phyloP scores from a whole-genome alignment of 106 monocot species.

The Dioscorea zingiberensis region DNA sequence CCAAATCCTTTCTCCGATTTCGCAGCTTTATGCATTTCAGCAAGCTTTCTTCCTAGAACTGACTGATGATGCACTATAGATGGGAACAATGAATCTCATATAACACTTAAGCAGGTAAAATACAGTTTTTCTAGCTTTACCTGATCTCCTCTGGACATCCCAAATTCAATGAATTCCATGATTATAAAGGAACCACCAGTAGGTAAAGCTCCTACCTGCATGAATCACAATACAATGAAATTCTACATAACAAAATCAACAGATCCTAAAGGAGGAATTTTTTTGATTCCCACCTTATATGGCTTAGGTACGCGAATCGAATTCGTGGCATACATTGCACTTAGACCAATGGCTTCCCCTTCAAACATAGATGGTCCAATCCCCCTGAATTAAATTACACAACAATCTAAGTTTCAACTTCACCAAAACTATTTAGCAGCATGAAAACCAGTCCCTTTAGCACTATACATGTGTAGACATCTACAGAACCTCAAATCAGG shows the following conservation, averaged over 20 bases:
- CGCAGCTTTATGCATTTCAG: constrained; percentile 95
- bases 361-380: constrained; percentile 95
- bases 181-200: constrained; percentile 88
- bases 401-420: background rate
- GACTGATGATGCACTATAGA: constrained; percentile 40
- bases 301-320: constrained; percentile 86
- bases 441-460: background rate
- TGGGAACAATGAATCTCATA: constrained; percentile 6
- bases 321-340: constrained; percentile 77
- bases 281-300: constrained; percentile 62
- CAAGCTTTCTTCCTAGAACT: constrained; percentile 71
- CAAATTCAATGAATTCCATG: constrained; percentile 92
- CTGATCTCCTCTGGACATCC: constrained; percentile 65
- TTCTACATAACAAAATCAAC: background rate
- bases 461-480: background rate
- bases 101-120: background rate
- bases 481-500: background rate
- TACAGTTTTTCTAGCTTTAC: constrained; percentile 17
- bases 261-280: background rate
- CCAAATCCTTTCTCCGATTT: constrained; percentile 84
- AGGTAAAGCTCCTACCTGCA: constrained; percentile 65
- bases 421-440: too few species aligned
- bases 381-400: constrained; percentile 23
- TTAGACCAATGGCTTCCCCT: constrained; percentile 77
- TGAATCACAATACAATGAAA: background rate